phyloP scores from a whole-genome alignment of 1,139 yeast species.

The Suhomyces coccinellae region DNA sequence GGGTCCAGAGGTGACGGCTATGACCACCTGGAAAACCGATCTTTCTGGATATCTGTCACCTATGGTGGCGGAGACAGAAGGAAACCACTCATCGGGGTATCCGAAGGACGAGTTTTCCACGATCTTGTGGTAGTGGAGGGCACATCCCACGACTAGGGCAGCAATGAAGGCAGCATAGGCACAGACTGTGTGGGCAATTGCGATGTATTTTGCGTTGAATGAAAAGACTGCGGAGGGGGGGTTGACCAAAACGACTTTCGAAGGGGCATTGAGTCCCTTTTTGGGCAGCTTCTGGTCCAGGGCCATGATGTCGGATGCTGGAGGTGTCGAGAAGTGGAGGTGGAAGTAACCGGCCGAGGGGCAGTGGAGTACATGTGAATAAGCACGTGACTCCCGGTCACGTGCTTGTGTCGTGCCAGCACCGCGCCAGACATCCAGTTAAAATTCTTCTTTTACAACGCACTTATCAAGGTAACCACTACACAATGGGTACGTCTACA shows the following conservation, averaged over 20 bases:
- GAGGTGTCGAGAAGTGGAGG: too few relatives aligned
- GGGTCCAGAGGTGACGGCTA: slow-evolving; percentile 82
- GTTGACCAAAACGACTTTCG: background rate
- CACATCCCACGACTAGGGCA: slow-evolving; percentile 72
- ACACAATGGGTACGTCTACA: slow-evolving; percentile 10
- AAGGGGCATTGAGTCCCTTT: background rate
- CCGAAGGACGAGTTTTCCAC: slow-evolving; percentile 84
- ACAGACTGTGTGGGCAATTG: slow-evolving; percentile 68
- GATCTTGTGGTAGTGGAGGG: slow-evolving; percentile 79
- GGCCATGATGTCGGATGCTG: background rate
- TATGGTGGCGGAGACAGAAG: slow-evolving; percentile 93
- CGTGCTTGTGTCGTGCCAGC: slow-evolving; percentile 6
- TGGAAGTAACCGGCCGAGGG: too few relatives aligned
- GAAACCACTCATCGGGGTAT: slow-evolving; percentile 98
- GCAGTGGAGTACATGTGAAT: too few relatives aligned
- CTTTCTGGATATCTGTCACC: slow-evolving; percentile 97
- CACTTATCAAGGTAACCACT: slow-evolving; percentile 4
- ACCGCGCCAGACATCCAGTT: slow-evolving; percentile 20
- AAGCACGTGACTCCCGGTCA: background rate
- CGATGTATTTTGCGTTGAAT: slow-evolving; percentile 63
- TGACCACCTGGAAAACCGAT: slow-evolving; percentile 81
- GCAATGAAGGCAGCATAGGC: slow-evolving; percentile 72
- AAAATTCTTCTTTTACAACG: slow-evolving; percentile 22
- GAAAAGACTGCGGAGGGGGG: slow-evolving; percentile 13
- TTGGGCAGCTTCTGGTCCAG: background rate